These are phyloP conservation scores for Penicillium sp. DNA, from an alignment of 2,329 filamentous ascomycete genomes.

Conservation along the genomic window DNA sequence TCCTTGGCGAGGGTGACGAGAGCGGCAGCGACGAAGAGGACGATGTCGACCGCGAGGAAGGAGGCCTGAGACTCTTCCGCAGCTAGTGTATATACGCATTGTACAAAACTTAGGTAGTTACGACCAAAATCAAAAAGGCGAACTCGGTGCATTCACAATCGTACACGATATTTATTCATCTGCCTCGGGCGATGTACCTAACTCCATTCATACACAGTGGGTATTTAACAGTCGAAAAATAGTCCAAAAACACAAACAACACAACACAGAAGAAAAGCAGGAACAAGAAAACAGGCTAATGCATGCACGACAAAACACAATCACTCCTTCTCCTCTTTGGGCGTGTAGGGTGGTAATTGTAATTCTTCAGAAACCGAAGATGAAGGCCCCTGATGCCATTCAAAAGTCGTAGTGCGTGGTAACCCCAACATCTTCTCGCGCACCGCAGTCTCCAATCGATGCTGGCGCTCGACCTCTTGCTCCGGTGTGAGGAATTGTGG, in stretches of 20 bases:
- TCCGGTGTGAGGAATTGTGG: constrained; percentile 28
- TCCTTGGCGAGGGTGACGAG: constrained; percentile 62
- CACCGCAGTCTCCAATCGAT: constrained; percentile 21
- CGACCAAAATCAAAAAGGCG: constrained; percentile 4
- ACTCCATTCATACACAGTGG: background rate
- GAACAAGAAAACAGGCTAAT: background rate
- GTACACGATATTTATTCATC: background rate
- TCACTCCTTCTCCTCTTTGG: constrained; percentile 1
- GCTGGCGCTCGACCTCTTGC: constrained; percentile 24
- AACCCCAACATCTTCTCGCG: constrained; percentile 29
- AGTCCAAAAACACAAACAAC: background rate
- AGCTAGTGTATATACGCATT: constrained; percentile 18
- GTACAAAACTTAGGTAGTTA: constrained; percentile 8
- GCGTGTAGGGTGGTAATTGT: constrained; percentile 6
- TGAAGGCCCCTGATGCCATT: constrained; percentile 2
- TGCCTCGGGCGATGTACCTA: background rate
- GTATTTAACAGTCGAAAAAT: background rate
- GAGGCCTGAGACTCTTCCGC: constrained; percentile 36
- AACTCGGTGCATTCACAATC: constrained; percentile 3
- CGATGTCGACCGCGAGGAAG: constrained; percentile 34
- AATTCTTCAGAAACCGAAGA: background rate
- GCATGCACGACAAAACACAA: background rate
- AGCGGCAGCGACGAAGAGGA: constrained; percentile 40
- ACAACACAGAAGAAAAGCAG: background rate
- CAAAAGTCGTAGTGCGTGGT: constrained; percentile 23